Conservation (phyloP, 257 asterid species). For the Leptodermis oblonga region DNA sequence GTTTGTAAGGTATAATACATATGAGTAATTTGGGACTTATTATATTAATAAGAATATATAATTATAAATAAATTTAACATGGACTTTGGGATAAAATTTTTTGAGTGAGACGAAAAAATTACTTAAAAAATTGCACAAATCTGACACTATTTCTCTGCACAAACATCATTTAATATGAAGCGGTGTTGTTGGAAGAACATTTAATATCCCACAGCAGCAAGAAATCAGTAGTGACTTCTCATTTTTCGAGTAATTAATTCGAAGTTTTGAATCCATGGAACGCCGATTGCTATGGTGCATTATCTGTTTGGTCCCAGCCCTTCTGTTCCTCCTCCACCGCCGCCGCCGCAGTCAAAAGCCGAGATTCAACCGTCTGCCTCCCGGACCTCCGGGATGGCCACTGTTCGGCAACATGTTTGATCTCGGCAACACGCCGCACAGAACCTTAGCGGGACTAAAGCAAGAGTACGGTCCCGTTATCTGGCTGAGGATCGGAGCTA, state of each 20-base stretch:
- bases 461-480: slow-evolving; percentile 24
- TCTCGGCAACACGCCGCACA: slow-evolving; percentile 27
- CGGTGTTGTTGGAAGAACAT: neutral
- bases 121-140: neutral
- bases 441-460: slow-evolving; percentile 24
- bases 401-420: slow-evolving; percentile 28
- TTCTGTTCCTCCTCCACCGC: neutral
- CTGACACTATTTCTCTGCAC: neutral
- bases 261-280: slow-evolving; percentile 18
- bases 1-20: no score
- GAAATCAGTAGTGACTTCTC: no score
- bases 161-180: neutral
- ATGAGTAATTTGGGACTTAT: no score
- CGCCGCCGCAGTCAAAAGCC: neutral
- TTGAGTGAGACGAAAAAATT: no score
- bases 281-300: slow-evolving; percentile 2
- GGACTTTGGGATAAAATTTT: no score
- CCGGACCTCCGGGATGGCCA: slow-evolving; percentile 29
- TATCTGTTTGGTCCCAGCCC: slow-evolving; percentile 2
- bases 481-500: slow-evolving; percentile 33
- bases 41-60: no score
- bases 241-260: no score
- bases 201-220: neutral
- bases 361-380: slow-evolving; percentile 7
- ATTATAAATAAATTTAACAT: no score